Percentiles rank a stretch among this genome's conserved stretches.
Evolutionary conservation across 495 filamentous ascomycete species (phyloP).

Genomic region (Podospora sp.): DNA sequence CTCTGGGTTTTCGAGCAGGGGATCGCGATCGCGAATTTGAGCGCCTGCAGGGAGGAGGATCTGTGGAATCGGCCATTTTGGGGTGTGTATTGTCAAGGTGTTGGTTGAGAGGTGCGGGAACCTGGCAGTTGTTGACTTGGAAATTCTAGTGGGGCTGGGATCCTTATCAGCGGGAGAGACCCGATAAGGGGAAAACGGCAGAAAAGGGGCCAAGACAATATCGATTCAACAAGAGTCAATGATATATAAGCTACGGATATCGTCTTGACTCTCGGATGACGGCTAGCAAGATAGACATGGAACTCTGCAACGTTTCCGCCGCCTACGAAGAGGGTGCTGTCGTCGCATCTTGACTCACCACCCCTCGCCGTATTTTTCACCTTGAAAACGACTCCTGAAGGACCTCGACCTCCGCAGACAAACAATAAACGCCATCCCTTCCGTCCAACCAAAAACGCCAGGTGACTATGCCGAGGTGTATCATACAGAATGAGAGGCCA

Average conservation of each 20-base stretch:
- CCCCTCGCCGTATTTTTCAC: constrained; percentile 25
- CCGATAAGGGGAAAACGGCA: neutral
- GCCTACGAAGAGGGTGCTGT: neutral
- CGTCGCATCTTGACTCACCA: neutral
- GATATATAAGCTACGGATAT: neutral
- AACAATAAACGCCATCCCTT: constrained; percentile 31
- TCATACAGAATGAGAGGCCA: constrained; percentile 37
- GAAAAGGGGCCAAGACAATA: neutral
- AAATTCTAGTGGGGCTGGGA: constrained; percentile 31
- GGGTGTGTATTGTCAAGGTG: constrained; percentile 14
- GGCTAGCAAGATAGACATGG: neutral
- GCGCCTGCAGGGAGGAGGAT: constrained; percentile 25
- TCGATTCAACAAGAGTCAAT: neutral
- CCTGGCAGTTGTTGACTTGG: neutral
- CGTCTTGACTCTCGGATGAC: neutral
- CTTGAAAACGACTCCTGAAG: constrained; percentile 27
- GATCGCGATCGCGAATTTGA: constrained; percentile 44
- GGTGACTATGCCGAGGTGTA: constrained; percentile 37
- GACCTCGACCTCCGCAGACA: constrained; percentile 26
- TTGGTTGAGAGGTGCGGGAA: neutral
- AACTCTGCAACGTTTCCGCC: constrained; percentile 8
- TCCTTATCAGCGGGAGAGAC: neutral
- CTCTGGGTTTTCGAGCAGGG: constrained; percentile 39
- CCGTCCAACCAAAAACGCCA: constrained; percentile 40
- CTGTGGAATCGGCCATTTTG: constrained; percentile 35